phyloP scores from a whole-genome alignment of 1,284 basidiomycete species.

The Sanghuangporus weigelae region DNA sequence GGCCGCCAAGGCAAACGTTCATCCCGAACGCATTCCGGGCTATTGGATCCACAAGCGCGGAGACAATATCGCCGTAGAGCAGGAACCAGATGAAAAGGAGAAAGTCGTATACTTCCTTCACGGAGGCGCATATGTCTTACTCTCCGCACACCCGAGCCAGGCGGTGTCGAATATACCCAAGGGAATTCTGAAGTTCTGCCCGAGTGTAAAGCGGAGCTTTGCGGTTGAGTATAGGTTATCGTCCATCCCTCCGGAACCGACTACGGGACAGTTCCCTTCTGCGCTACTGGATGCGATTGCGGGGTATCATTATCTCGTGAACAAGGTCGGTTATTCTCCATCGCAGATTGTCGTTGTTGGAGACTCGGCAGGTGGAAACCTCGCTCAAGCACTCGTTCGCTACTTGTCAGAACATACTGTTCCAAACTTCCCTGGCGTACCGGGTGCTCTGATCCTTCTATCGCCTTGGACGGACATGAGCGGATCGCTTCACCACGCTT shows the following conservation, averaged over 20 bases:
- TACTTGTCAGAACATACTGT: constrained; percentile 29
- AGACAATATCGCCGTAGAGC: constrained; percentile 28
- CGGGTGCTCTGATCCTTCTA: constrained; percentile 47
- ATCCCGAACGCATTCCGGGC: constrained; percentile 42
- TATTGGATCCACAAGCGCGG: constrained; percentile 50
- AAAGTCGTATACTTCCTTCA: constrained; percentile 49
- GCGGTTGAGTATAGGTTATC: constrained; percentile 32
- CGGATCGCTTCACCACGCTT: constrained; percentile 29
- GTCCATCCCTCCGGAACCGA: constrained; percentile 21
- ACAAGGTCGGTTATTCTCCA: constrained; percentile 32
- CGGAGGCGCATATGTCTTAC: constrained; percentile 41
- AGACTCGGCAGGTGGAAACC: constrained; percentile 52
- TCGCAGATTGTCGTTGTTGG: constrained; percentile 45
- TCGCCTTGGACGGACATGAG: constrained; percentile 57
- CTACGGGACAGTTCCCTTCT: constrained; percentile 38
- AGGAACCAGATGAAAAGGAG: constrained; percentile 39
- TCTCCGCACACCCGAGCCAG: constrained; percentile 40
- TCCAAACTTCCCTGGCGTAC: constrained; percentile 34
- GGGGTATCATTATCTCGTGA: constrained; percentile 40
- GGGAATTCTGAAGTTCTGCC: constrained; percentile 20
- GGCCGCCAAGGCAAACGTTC: constrained; percentile 36
- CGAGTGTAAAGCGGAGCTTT: constrained; percentile 27
- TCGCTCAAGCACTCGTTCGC: constrained; percentile 36
- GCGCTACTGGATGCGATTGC: constrained; percentile 44
- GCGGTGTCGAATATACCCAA: constrained; percentile 25